phyloP scores from a whole-genome alignment of 495 filamentous ascomycete genomes.

The Neurospora sp. region DNA sequence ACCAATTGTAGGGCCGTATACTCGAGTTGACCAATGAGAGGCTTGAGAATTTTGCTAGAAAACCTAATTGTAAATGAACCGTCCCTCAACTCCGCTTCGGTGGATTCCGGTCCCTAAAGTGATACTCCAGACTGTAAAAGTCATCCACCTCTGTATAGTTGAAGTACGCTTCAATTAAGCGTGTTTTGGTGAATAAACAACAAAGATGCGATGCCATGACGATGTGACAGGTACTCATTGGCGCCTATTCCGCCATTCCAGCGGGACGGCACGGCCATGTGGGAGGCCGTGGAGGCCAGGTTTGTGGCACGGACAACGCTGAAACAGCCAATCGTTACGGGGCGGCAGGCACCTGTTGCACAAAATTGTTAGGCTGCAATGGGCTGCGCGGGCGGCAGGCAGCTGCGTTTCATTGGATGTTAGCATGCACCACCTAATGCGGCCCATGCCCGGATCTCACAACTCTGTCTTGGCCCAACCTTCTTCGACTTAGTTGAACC shows the following conservation, averaged over 20 bases:
- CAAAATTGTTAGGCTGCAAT: not conserved
- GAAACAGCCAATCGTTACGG: not conserved
- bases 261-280: not conserved
- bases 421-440: no score
- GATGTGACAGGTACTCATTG: not conserved
- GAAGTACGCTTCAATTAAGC: no score
- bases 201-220: not conserved
- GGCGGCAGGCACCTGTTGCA: not conserved
- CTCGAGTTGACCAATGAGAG: no score
- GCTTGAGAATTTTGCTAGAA: no score
- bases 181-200: not conserved
- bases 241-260: not conserved
- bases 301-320: not conserved
- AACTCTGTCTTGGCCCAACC: not conserved
- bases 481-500: not conserved
- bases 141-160: no score
- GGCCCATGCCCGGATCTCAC: not conserved
- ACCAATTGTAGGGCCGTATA: no score
- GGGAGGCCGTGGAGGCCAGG: not conserved
- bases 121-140: no score
- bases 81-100: no score
- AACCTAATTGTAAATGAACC: no score
- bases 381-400: not conserved
- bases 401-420: not conserved
- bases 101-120: no score